Evolutionary conservation across 2,329 filamentous ascomycete species (phyloP), one percentile per base, ranked within the genome.

Genomic region (Ascochyta clinopodiicola): DNA sequence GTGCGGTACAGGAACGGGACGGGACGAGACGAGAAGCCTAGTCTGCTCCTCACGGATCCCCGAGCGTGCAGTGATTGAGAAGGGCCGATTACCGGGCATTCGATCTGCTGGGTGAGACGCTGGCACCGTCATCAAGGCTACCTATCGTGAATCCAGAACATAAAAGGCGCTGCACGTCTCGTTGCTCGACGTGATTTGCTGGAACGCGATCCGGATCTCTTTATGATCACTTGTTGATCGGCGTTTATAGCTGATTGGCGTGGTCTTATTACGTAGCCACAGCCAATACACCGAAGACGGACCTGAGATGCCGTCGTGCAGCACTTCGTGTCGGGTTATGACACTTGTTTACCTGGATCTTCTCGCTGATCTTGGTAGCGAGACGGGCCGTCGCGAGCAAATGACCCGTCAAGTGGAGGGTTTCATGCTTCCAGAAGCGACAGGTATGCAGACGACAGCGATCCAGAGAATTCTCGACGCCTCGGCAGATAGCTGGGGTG

Each of bases 11-110:
- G 46, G 52, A 32, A 43, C 46, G 46, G 52, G 42, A 49, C 52
- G 46, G 52, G 37, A 43, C 46, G 46, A 46, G 42, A 34, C 52
- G 52, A 40, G 52, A 50, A 29, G 40, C 46, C 46, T 46, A 32
- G 52, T 29, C 37, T 31, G 25, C 43, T 15, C 51, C 25, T 40
- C 24, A 24, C 22, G 29, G 21, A 50, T 34, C 29, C 40, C 31
- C 38, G 31, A 24, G 19, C 32, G 22, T 31, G 52, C 35, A 32
- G 46, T 51, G 2, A 43, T 13, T 27, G 32, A 47, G 42, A 56
- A 56, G 52, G 46, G 12, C 52, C 46, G 52, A 51, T 38, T 51
- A 6, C 5, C 21, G 7, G 19, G 6, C 31, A 25, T 27, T 29
- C 22, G 4, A 6, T 32, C 9, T 49, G 22, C 35, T 22, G 29